Conservation (phyloP, 1,139 yeast genomes). For the Saccharomyces hybrid region DNA sequence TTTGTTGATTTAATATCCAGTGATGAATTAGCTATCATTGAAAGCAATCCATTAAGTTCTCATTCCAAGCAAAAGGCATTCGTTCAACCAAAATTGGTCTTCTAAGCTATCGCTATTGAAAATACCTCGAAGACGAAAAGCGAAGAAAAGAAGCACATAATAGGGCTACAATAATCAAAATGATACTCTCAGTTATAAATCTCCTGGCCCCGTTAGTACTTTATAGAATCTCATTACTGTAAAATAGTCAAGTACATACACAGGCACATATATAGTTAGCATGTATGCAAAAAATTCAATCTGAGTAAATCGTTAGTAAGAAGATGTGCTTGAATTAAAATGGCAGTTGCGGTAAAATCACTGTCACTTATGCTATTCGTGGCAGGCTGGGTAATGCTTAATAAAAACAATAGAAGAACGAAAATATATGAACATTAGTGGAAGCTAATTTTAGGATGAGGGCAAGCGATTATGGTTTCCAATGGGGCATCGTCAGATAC, state of each 20-base stretch:
- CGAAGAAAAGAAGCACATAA: background rate
- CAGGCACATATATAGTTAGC: background rate
- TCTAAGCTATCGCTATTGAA: slow-evolving; percentile 31
- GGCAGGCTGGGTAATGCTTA: background rate
- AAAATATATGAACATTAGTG: background rate
- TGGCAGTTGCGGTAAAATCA: background rate
- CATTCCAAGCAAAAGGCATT: slow-evolving; percentile 60
- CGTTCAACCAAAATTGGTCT: slow-evolving; percentile 56
- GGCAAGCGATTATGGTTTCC: background rate
- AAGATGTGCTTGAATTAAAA: no score
- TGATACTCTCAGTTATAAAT: background rate
- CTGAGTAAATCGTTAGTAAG: background rate
- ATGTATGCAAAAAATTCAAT: background rate
- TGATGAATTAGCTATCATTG: slow-evolving; percentile 61
- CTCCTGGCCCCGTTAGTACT: background rate
- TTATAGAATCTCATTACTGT: background rate
- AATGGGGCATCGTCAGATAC: background rate
- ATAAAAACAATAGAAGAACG: background rate
- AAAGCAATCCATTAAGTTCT: slow-evolving; percentile 54
- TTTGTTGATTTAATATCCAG: slow-evolving; percentile 53
- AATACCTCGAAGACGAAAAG: no score
- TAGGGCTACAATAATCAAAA: background rate
- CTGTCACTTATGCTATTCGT: background rate
- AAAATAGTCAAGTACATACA: background rate
- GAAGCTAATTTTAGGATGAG: background rate